phyloP scores from a whole-genome alignment of 257 asterid genomes.

The Gentiana macrophylla region DNA sequence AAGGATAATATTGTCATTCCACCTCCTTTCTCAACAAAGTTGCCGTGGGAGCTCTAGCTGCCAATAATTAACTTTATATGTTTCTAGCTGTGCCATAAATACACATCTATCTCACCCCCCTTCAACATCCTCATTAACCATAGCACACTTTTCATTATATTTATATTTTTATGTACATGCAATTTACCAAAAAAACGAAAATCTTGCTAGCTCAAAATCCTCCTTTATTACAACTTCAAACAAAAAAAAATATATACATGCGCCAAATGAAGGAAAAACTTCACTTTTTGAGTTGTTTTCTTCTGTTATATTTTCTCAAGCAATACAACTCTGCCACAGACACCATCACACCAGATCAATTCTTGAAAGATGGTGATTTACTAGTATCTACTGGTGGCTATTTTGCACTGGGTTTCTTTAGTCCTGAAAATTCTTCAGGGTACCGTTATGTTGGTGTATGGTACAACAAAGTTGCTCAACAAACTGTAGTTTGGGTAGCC shows the following conservation, averaged over 20 bases:
- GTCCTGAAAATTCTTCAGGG: constrained; percentile 20
- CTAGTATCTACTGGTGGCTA: constrained; percentile 14
- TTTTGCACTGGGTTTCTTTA: constrained; percentile 29
- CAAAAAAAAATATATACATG: constrained; percentile 8
- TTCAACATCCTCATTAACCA: no score
- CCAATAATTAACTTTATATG: no score
- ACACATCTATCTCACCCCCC: no score
- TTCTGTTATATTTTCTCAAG: constrained; percentile 9
- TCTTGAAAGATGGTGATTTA: constrained; percentile 29
- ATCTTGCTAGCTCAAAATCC: not conserved
- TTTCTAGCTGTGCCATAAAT: no score
- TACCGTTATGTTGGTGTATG: constrained; percentile 25
- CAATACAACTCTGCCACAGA: constrained; percentile 11
- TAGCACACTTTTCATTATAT: no score
- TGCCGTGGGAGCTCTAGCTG: no score
- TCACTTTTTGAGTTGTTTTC: not conserved
- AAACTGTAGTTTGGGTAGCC: constrained; percentile 35
- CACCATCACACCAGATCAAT: constrained; percentile 16
- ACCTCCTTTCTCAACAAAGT: no score
- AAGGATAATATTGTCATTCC: no score
- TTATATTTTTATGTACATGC: no score
- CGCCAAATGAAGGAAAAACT: constrained; percentile 1
- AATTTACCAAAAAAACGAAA: no score
- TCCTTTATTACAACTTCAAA: not conserved
- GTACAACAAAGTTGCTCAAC: constrained; percentile 23